Evolutionary conservation across 2,329 filamentous ascomycete species (phyloP).

Genomic region (Raffaelea deltoideospora): DNA sequence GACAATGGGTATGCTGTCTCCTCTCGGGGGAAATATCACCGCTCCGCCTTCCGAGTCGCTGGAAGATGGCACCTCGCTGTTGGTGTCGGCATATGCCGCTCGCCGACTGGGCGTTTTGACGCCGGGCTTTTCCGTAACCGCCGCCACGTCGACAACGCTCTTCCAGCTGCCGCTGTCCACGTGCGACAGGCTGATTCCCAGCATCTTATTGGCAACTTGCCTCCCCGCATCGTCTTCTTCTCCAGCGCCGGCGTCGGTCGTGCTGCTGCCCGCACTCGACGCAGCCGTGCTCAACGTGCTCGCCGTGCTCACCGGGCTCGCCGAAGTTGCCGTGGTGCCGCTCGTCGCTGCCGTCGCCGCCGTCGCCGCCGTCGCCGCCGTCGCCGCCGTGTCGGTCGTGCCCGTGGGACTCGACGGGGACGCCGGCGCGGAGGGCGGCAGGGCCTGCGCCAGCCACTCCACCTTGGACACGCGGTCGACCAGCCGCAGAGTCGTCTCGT

Average conservation of each 20-base stretch:
- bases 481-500: constrained; percentile 65
- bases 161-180: constrained; percentile 54
- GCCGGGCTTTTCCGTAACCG: constrained; percentile 67
- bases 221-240: neutral
- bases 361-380: neutral
- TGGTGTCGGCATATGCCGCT: neutral
- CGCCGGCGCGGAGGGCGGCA: constrained; percentile 7
- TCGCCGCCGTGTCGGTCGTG: constrained; percentile 1
- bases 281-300: constrained; percentile 8
- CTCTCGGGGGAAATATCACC: too few species aligned
- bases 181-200: constrained; percentile 57
- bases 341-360: constrained; percentile 9
- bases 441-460: constrained; percentile 44
- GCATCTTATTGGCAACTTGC: constrained; percentile 37
- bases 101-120: constrained; percentile 61
- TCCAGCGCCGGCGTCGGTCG: constrained; percentile 13
- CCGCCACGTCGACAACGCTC: constrained; percentile 65
- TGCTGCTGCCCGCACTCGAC: neutral
- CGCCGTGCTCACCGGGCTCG: constrained; percentile 11
- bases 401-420: constrained; percentile 6
- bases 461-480: constrained; percentile 56
- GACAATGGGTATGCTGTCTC: too few species aligned
- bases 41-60: too few species aligned
- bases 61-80: neutral
- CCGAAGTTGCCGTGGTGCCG: constrained; percentile 5